Evolutionary conservation across 2,329 filamentous ascomycete genomes (phyloP).

Genomic region (Paecilomyces dactylethromorphus): DNA sequence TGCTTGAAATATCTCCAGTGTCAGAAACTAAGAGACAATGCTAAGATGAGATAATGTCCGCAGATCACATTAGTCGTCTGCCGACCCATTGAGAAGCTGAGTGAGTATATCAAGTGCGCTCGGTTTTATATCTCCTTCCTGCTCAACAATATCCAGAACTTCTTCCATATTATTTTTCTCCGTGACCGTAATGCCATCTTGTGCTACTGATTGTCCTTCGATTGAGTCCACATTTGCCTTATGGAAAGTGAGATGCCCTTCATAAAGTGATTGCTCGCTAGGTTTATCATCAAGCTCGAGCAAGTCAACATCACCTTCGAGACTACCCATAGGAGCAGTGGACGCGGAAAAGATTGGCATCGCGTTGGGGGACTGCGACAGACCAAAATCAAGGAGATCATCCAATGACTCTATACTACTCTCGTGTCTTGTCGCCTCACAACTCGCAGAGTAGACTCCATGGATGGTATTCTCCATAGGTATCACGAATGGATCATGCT

Average conservation of each 20-base stretch:
- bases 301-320: constrained; percentile 3
- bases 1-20: neutral
- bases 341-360: neutral
- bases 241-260: neutral
- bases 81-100: constrained; percentile 11
- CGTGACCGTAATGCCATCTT: no score
- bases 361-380: constrained; percentile 1
- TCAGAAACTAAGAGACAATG: neutral
- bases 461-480: constrained; percentile 3
- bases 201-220: neutral
- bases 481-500: constrained; percentile 6
- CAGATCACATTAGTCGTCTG: neutral
- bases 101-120: constrained; percentile 19
- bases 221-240: neutral
- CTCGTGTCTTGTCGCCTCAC: neutral
- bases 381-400: constrained; percentile 15
- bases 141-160: constrained; percentile 15
- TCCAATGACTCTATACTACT: constrained; percentile 10
- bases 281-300: constrained; percentile 10
- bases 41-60: neutral
- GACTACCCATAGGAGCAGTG: neutral
- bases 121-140: constrained; percentile 15
- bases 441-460: neutral
- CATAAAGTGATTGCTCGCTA: neutral
- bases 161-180: neutral